Evolutionary conservation across 306 rosid species (phyloP), one percentile per base, ranked within the genome.

Genomic region (Bauhinia variegata): DNA sequence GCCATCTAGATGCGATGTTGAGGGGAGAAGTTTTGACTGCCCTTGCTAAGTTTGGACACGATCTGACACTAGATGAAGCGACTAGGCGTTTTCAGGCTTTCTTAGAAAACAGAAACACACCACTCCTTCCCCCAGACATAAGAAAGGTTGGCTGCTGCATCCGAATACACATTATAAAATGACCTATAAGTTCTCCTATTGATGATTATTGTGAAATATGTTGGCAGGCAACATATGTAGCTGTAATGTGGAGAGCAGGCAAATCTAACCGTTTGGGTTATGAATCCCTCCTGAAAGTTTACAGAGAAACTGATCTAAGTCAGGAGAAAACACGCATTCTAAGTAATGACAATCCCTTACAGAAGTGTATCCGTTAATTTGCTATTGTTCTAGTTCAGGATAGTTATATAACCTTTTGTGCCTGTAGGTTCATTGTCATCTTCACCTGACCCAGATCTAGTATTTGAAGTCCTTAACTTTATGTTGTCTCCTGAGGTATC

Each of bases 281-380:
- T 68, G 98, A 89, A 60, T 86, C 93, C 46, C 96, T 89, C 50
- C 76, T 89, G 70, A 84, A 85, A 80, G 46, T 93, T 31, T 93
- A 93, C 48, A 82, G 88, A 72, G 98, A 93, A 83, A 79, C 84
- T 60, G 98, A 89, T 77, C 67, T 83, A 32, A 88, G 97, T 80
- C 91, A 87, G 84, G 97, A 93, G 86, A 93, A 86, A 83, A 88
- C 89, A 44, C 91, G 96, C 68, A 80, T 93, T 82, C 79, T 93
- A 72, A 67, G 98, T 93, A 88, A 81, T 48, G 54, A 43, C 38
- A 12, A 7, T 8, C 8, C 15, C 5, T 14, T 9, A 49, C 34
- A 17, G 36, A 66, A 69, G 12, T 53, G 32, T 16, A 34, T 65
- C 66, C 65, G 41, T 55, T 3, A 36, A 36, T 31, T 66, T 46